Evolutionary conservation across 495 filamentous ascomycete species (phyloP), one percentile per base, ranked within the genome.

Genomic region (Penicillium verhagenii): DNA sequence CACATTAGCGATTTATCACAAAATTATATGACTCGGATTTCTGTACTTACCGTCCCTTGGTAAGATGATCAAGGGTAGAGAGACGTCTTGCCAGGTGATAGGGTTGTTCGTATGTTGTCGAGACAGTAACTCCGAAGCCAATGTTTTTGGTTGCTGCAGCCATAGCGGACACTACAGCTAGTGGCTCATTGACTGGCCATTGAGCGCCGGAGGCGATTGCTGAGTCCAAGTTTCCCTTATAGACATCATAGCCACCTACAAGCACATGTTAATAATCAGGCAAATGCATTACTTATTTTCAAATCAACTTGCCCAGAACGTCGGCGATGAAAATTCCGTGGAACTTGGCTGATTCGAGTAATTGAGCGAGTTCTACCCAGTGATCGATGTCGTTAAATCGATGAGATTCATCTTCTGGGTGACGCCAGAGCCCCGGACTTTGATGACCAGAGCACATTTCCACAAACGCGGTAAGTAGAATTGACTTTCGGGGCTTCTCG

Each of bases 51-150:
- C 84, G 76, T 50, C 85, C 86, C 58, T 84, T 84, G 3, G 81
- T 82, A 11, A 90, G 73, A 66, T 88, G 86, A 54, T 90, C 86
- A 3, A 87, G 68, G 0, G 86, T 90, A 0, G 82, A 82, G 21
- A 90, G 63, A 19, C 86, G 72, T 16, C 85, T 71, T 0, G 86
- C 86, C 14, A 90, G 74, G 59, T 86, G 84, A 64, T 86, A 90
- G 1, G 86, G 86, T 57, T 83, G 81, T 63, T 88, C 86, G 56
- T 87, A 89, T 16, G 84, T 88, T 6, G 75, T 87, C 4, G 82
- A 79, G n/a, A 85, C 71, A 21, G 91, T 89, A 4, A 91, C 84
- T 11, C 89, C 80, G 33, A 85, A 77, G 1, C 86, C 87, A 31
- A 95, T 79, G 46, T 77, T 78, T 53, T 90, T 67, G 4, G 87